Percentiles rank a stretch among this genome's conserved stretches.
These are phyloP conservation scores for Zasmidium cellare DNA, from an alignment of 2,329 filamentous ascomycete species.

Conservation along the genomic window DNA sequence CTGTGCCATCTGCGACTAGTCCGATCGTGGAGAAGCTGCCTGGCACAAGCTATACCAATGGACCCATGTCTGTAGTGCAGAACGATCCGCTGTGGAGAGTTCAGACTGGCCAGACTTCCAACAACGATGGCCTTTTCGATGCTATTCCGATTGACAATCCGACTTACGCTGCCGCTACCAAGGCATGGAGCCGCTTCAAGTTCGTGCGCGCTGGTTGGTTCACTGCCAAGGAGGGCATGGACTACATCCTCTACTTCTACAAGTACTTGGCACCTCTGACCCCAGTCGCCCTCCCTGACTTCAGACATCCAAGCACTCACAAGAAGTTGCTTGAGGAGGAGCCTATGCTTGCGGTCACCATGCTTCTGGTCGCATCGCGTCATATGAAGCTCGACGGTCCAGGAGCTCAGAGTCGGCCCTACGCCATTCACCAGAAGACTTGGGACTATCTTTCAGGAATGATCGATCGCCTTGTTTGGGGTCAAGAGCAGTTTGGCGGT, in stretches of 20 bases:
- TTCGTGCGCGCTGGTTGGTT: constrained; percentile 98
- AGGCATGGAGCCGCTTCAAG: constrained; percentile 86
- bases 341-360: constrained; percentile 86
- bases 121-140: constrained; percentile 16
- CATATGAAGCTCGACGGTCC: constrained; percentile 79
- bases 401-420: constrained; percentile 78
- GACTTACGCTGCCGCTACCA: constrained; percentile 64
- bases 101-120: constrained; percentile 23
- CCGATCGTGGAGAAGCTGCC: constrained; percentile 23
- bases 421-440: constrained; percentile 90
- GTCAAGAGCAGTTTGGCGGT: constrained; percentile 91
- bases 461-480: constrained; percentile 94
- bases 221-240: constrained; percentile 86
- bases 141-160: constrained; percentile 34
- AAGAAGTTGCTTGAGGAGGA: constrained; percentile 81
- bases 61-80: constrained; percentile 22
- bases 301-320: constrained; percentile 78
- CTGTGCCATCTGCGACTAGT: constrained; percentile 24
- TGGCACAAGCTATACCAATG: constrained; percentile 21
- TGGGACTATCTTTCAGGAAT: constrained; percentile 94
- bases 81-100: constrained; percentile 26
- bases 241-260: constrained; percentile 96
- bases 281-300: constrained; percentile 89
- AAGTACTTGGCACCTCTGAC: constrained; percentile 87
- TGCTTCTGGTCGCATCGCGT: constrained; percentile 86